A percentile compares a stretch with the other conserved stretches of the same genome.
These are phyloP conservation scores for Tagetes erecta DNA, from an alignment of 129 eudicot species.

Conservation along the genomic window DNA sequence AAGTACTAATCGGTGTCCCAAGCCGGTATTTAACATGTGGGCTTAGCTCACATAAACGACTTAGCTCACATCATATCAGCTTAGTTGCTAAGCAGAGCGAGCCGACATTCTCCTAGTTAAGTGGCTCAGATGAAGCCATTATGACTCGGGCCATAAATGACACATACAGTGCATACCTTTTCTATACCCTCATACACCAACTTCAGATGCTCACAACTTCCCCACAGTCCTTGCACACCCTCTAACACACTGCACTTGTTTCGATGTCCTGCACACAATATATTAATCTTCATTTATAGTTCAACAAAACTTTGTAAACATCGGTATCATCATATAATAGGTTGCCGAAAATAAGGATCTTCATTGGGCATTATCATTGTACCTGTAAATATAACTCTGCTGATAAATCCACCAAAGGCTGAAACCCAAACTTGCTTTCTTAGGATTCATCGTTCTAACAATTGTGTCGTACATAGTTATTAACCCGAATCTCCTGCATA, in stretches of 20 bases:
- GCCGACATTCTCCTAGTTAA: too few relatives aligned
- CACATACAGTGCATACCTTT: constrained; percentile 60
- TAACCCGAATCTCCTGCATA: too few relatives aligned
- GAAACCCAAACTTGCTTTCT: neutral
- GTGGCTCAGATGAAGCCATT: constrained; percentile 31
- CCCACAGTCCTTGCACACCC: constrained; percentile 61
- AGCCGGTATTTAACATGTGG: too few relatives aligned
- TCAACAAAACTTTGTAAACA: constrained; percentile 24
- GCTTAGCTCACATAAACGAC: too few relatives aligned
- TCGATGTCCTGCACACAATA: neutral
- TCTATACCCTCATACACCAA: constrained; percentile 50
- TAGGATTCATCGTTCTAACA: neutral
- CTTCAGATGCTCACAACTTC: constrained; percentile 66
- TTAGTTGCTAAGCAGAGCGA: too few relatives aligned
- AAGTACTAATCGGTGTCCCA: too few relatives aligned
- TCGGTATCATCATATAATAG: neutral
- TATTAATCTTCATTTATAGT: constrained; percentile 17
- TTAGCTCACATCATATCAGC: too few relatives aligned
- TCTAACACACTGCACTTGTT: constrained; percentile 45
- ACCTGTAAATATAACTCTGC: neutral
- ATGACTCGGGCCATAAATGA: constrained; percentile 77
- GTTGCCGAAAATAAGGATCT: neutral
- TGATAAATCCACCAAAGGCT: neutral
- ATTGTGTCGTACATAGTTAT: neutral
- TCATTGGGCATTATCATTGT: constrained; percentile 8